Conservation (phyloP, 202 grass and related monocot genomes). For the Setaria italica region DNA sequence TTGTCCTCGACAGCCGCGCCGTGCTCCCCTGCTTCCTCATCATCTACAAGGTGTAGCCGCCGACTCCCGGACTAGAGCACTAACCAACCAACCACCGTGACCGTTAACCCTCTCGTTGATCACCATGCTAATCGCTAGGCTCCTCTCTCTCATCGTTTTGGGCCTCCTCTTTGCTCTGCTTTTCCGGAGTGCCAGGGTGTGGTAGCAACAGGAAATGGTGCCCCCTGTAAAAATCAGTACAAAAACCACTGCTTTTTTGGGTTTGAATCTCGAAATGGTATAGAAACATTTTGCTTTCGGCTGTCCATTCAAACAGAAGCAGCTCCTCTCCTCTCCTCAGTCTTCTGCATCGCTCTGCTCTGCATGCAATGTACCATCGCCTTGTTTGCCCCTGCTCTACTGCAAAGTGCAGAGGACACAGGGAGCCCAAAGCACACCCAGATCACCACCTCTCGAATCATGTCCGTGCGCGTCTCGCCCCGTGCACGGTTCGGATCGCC, state of each 20-base stretch:
- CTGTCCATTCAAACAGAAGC: constrained; percentile 35
- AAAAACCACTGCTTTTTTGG: constrained; percentile 41
- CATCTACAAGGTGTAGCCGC: constrained; percentile 65
- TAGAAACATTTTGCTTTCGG: constrained; percentile 46
- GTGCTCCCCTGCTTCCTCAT: constrained; percentile 87
- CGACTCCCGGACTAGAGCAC: neutral
- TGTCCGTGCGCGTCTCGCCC: neutral
- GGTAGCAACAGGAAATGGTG: constrained; percentile 45
- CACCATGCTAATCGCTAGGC: constrained; percentile 13
- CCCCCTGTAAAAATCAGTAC: constrained; percentile 52
- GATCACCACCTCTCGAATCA: neutral
- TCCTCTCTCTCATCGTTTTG: constrained; percentile 21
- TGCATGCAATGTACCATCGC: constrained; percentile 9
- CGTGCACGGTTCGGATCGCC: constrained; percentile 20
- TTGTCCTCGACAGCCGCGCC: constrained; percentile 69
- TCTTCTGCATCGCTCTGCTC: neutral
- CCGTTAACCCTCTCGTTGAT: constrained; percentile 41
- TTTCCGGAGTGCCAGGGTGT: constrained; percentile 41
- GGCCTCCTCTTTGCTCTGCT: constrained; percentile 26
- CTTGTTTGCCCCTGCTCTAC: constrained; percentile 34
- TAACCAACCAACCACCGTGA: constrained; percentile 28
- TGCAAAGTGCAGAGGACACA: constrained; percentile 12
- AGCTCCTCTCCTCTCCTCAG: neutral
- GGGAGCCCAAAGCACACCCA: neutral
- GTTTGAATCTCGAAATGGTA: constrained; percentile 53